Base-by-base conservation (phyloP, 2,329 filamentous ascomycete species). In the Cladosporium colombiae region DNA sequence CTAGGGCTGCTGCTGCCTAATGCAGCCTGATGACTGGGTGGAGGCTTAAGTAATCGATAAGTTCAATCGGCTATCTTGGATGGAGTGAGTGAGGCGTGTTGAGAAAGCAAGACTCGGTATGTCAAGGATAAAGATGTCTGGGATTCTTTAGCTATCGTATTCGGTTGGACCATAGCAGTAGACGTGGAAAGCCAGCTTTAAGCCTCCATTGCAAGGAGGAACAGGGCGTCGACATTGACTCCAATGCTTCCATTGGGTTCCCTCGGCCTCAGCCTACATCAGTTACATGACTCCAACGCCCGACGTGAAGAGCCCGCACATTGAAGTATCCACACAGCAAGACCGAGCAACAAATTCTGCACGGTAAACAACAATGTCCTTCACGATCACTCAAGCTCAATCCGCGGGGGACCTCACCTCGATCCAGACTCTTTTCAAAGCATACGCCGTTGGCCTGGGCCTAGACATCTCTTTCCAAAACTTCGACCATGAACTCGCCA, bases 401-500 rank as follows among this genome's bases (percentile, higher is more conserved):
- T 81, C 80, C 25, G 73, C 78, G 25, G 62, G 74, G 49, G 84
- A 87, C 65, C 70, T 81, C 27, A 61, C 72, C 25, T 75, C 74
- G 21, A 78, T 76, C 23, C 68, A 63, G 14, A 50, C 60, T 18
- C 74, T 82, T 25, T 82, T 82, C 70, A 71, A 72, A 52, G 75
- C 72, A 46, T 81, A 81, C 69, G 76, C 78, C 7, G 60, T 72
- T 25, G 78, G 80, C 1, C 77, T 88, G 1, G 78, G 78, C 23
- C 79, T 88, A 61, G 85, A 86, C 69, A 83, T 88, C 40, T 78
- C 80, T 13, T 88, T 85, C 71, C 86, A 88, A 73, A 78, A 80
- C 66, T 88, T 87, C 74, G 71, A 78, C 11, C 71, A 77, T 11
- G 86, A 88, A 72, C 77, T 88, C 23, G 75, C 79, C 7, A 77